A percentile compares a stretch with the other conserved stretches of the same genome.
These are phyloP conservation scores for Magnaporthales sp. DNA, from an alignment of 2,329 filamentous ascomycete genomes.

Conservation along the genomic window DNA sequence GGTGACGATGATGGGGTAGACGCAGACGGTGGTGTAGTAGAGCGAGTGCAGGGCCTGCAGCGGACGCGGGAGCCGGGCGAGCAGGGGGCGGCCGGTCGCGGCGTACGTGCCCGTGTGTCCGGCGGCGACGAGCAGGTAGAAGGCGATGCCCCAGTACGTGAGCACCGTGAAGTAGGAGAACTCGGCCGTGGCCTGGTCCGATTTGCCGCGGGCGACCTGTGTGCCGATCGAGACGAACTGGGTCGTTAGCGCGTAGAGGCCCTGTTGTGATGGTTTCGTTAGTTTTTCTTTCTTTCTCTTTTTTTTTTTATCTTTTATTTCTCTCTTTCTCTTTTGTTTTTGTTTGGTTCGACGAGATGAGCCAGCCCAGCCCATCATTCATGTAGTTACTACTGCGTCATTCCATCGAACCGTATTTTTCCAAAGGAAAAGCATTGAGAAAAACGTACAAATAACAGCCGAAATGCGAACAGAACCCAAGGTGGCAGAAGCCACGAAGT, in stretches of 20 bases:
- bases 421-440: neutral
- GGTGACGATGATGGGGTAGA: conserved; percentile 61
- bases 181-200: conserved; percentile 24
- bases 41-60: conserved; percentile 58
- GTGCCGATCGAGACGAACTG: conserved; percentile 58
- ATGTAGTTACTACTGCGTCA: neutral
- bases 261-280: conserved; percentile 18
- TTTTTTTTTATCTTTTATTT: too few relatives aligned
- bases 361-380: neutral
- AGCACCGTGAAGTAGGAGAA: conserved; percentile 81
- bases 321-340: neutral
- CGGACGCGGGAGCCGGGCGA: conserved; percentile 49
- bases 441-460: conserved; percentile 42
- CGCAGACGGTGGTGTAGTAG: conserved; percentile 54
- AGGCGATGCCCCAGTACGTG: conserved; percentile 70
- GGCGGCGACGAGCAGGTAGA: conserved; percentile 64
- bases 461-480: conserved; percentile 47
- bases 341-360: neutral
- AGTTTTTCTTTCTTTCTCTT: neutral
- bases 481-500: conserved; percentile 77
- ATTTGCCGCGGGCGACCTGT: neutral
- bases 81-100: conserved; percentile 39
- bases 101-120: conserved; percentile 64
- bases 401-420: neutral
- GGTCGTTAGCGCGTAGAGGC: conserved; percentile 61